These are phyloP conservation scores for Cryphonectria parasitica DNA, from an alignment of 2,329 filamentous ascomycete species.

Conservation along the genomic window DNA sequence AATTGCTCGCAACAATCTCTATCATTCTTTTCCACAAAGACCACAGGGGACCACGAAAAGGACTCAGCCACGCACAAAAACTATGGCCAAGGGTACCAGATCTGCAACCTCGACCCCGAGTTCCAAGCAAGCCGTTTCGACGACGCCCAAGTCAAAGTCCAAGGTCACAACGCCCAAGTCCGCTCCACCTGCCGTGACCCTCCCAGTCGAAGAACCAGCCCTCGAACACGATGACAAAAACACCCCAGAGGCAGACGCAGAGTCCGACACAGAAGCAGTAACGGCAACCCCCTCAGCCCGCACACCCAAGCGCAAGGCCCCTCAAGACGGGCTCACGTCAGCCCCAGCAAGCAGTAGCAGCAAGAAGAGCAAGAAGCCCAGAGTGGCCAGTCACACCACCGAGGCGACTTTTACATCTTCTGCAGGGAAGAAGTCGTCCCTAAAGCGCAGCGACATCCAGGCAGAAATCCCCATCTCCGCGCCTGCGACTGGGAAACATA, in stretches of 20 bases:
- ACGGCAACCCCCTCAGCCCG: slow-evolving; percentile 18
- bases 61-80: neutral
- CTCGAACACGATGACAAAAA: neutral
- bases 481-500: slow-evolving; percentile 34
- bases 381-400: slow-evolving; percentile 33
- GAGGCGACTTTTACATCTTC: slow-evolving; percentile 21
- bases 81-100: slow-evolving; percentile 22
- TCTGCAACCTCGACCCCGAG: slow-evolving; percentile 17
- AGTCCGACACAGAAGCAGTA: neutral
- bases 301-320: slow-evolving; percentile 25
- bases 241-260: slow-evolving; percentile 5
- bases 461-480: slow-evolving; percentile 28
- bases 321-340: neutral
- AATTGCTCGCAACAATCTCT: too few species aligned
- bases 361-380: slow-evolving; percentile 29
- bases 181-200: neutral
- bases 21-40: too few species aligned
- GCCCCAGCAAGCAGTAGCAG: neutral
- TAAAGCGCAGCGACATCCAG: slow-evolving; percentile 27
- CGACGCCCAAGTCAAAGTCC: slow-evolving; percentile 3
- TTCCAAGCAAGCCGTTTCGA: slow-evolving; percentile 14
- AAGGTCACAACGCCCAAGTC: slow-evolving; percentile 11
- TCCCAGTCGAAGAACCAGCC: neutral
- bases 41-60: neutral
- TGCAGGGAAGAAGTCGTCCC: slow-evolving; percentile 29